These are phyloP conservation scores for Moesziomyces antarcticus DNA, from an alignment of 1,284 basidiomycete genomes.

Conservation along the genomic window DNA sequence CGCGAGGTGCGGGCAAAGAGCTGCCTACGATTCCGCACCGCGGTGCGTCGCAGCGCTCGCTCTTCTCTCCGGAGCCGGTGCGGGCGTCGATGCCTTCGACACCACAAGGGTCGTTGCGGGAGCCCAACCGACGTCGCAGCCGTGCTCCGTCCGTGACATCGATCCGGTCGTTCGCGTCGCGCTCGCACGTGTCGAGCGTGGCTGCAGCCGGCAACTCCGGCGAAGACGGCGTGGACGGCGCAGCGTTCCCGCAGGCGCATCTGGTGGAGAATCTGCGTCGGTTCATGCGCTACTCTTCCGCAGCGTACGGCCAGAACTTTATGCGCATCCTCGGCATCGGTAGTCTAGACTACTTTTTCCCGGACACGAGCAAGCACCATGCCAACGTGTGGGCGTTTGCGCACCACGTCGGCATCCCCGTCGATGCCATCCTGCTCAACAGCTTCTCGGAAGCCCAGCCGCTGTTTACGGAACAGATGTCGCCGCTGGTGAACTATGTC, in stretches of 20 bases:
- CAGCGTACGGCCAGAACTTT: conserved; percentile 67
- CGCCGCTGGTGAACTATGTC: conserved; percentile 70
- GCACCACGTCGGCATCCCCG: conserved; percentile 70
- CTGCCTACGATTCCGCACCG: conserved; percentile 32
- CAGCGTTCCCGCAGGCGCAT: conserved; percentile 69
- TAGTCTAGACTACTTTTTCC: conserved; percentile 70
- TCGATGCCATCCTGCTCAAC: conserved; percentile 71
- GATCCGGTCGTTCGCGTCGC: conserved; percentile 52
- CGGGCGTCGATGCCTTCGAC: conserved; percentile 11
- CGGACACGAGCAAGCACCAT: conserved; percentile 69
- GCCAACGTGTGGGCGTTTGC: conserved; percentile 69
- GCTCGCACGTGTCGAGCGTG: conserved; percentile 37
- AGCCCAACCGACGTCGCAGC: conserved; percentile 31
- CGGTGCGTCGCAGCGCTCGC: conserved; percentile 20
- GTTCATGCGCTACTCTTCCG: conserved; percentile 70
- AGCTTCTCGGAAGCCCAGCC: conserved; percentile 69
- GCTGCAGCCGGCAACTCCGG: conserved; percentile 24
- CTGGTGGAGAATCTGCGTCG: conserved; percentile 70
- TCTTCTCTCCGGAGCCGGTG: conserved; percentile 6
- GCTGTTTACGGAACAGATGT: conserved; percentile 62
- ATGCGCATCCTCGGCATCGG: conserved; percentile 71
- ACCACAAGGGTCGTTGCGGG: conserved; percentile 27
- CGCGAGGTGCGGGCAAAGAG: conserved; percentile 21
- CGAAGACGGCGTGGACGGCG: conserved; percentile 20
- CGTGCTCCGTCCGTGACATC: conserved; percentile 55